Conservation (phyloP, 257 asterid genomes). For the Jacaranda mimosifolia region DNA sequence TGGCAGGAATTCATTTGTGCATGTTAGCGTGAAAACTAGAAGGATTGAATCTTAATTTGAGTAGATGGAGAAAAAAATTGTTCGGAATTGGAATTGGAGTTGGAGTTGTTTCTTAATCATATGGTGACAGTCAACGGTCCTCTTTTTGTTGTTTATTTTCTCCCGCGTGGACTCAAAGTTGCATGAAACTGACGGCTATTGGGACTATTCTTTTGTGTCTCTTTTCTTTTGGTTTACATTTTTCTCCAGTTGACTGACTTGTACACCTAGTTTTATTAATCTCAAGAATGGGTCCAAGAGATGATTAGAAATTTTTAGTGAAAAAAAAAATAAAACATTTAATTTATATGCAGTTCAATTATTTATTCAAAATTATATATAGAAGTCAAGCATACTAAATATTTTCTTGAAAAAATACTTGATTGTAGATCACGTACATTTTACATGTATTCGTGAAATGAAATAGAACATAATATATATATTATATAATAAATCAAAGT, state of each 20-base stretch:
- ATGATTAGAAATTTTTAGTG: no score
- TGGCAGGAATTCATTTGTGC: conserved; percentile 34
- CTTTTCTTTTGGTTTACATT: conserved; percentile 30
- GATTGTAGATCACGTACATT: no score
- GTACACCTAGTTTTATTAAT: background rate
- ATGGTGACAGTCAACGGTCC: conserved; percentile 31
- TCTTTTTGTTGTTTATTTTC: background rate
- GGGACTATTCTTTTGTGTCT: conserved; percentile 23
- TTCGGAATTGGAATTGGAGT: no score
- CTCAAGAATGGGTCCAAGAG: background rate
- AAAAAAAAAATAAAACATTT: no score
- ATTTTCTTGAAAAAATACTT: no score
- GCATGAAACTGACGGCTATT: conserved; percentile 28
- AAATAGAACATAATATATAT: no score
- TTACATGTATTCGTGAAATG: no score
- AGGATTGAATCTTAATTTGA: conserved; percentile 4
- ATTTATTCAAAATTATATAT: no score
- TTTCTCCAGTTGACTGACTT: background rate
- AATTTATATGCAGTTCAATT: no score
- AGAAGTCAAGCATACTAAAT: no score
- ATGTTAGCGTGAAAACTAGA: conserved; percentile 25
- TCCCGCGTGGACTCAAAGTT: conserved; percentile 22
- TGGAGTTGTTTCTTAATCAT: background rate
- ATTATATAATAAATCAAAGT: no score
- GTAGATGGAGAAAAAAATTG: background rate